phyloP scores from a whole-genome alignment of 2,329 filamentous ascomycete species.

The Diaporthe eres region DNA sequence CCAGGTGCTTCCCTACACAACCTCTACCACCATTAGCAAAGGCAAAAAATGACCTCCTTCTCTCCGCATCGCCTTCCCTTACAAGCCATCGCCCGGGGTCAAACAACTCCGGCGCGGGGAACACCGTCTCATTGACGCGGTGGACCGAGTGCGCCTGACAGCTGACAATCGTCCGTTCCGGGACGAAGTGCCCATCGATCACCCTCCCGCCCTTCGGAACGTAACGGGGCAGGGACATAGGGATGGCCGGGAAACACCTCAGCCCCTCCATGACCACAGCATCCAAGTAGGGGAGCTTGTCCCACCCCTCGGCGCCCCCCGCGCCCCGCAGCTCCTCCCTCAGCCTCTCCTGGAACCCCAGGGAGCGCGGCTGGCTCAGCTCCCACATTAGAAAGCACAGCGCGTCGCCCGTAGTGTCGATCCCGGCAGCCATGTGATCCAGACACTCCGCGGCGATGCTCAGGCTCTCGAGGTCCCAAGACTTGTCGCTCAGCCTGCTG shows the following conservation, averaged over 20 bases:
- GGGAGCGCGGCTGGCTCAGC: conserved; percentile 72
- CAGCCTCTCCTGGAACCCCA: conserved; percentile 65
- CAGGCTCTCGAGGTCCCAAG: conserved; percentile 61
- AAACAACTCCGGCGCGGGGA: conserved; percentile 83
- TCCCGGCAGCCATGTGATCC: conserved; percentile 80
- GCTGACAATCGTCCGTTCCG: conserved; percentile 69
- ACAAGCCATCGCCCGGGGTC: conserved; percentile 88
- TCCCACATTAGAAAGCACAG: conserved; percentile 81
- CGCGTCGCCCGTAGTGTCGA: conserved; percentile 79
- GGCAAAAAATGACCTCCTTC: conserved; percentile 73
- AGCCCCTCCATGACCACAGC: conserved; percentile 74
- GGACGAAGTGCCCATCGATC: conserved; percentile 69
- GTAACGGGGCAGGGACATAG: conserved; percentile 75
- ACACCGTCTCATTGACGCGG: conserved; percentile 74
- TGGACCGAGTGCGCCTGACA: conserved; percentile 74
- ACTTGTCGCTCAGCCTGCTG: conserved; percentile 69
- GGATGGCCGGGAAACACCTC: conserved; percentile 74
- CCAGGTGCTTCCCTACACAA: conserved; percentile 76
- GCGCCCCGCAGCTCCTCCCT: conserved; percentile 62
- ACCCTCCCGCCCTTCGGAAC: conserved; percentile 67
- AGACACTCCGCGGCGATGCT: conserved; percentile 77
- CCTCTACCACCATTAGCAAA: conserved; percentile 76
- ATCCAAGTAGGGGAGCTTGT: conserved; percentile 71
- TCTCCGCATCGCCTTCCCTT: conserved; percentile 79
- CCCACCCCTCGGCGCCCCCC: conserved; percentile 51